Evolutionary conservation across 2,329 filamentous ascomycete species (phyloP), one percentile per base, ranked within the genome.

Genomic region (Drechmeria coniospora): DNA sequence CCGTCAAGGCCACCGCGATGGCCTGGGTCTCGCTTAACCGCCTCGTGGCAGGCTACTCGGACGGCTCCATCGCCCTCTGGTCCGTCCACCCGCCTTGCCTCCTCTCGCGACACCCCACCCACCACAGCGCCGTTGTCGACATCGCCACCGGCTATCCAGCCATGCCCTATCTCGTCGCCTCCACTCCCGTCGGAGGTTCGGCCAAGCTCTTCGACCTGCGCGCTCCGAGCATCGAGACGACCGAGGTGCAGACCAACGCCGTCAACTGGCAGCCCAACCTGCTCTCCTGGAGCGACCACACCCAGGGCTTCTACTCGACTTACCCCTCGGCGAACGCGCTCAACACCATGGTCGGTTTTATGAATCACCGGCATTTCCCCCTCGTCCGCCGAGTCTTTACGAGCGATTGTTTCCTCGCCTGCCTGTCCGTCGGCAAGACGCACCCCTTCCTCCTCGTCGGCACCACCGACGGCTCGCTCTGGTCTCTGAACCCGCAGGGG

Each of bases 61-160:
- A 74, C 33, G 68, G 68, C 18, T 66, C 62, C 13, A 50, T 73
- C 20, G 56, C 57, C 13, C 49, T 72, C 8, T 74, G 68, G 68
- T 72, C 67, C 8, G 40, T 73, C 23, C 51, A 53, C 21, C 68
- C 68, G 1, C 48, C 44, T 24, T 46, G 52, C 15, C 47, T 69
- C 27, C 50, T 73, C 16, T 59, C 60, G 23, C 59, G 68, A 3
- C 58, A 66, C 26, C 54, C 61, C 4, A 51, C 64, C n/a, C 68
- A 73, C 39, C 58, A 61, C 33, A 67, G 58, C 26, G 49, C 57
- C 29, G 53, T 73, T 4, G 54, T 71, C 33, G 65, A 72, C 37
- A 56, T 74, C 18, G 56, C 57, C 32, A 64, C 65, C 0, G 65
- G 58, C 13, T 71, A 68, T 35, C 68, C 68, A 4, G 65, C 67